A percentile compares a stretch with the other conserved stretches of the same genome.
phyloP scores from a whole-genome alignment of 2,329 filamentous ascomycete species.

The Zalaria sp. region DNA sequence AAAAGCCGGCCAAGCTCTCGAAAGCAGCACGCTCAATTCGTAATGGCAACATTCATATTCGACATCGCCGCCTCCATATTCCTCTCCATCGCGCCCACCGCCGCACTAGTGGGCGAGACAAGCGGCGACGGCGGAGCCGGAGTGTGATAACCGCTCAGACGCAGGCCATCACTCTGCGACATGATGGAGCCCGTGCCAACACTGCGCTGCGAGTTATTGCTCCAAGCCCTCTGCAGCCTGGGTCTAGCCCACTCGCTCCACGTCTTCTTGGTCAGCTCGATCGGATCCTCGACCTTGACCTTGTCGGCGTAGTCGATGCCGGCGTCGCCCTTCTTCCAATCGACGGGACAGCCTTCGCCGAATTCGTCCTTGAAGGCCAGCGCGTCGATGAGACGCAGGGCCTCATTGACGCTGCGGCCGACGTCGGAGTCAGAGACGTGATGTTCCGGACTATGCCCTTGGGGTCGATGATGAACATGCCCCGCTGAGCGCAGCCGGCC shows the following conservation, averaged over 20 bases:
- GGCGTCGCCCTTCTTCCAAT: conserved; percentile 19
- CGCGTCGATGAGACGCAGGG: conserved; percentile 41
- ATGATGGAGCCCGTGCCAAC: conserved; percentile 3
- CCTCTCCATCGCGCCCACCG: conserved; percentile 9
- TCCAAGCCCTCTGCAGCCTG: conserved; percentile 17
- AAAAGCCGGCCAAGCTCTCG: no score
- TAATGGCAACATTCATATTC: conserved; percentile 4
- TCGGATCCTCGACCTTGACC: conserved; percentile 11
- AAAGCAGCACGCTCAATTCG: no score
- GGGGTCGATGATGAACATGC: conserved; percentile 53
- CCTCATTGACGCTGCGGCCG: conserved; percentile 50
- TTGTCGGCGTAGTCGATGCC: conserved; percentile 13
- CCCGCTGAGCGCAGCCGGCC: conserved; percentile 47
- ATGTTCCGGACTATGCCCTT: conserved; percentile 46
- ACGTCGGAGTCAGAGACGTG: conserved; percentile 52
- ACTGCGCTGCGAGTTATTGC: conserved; percentile 10
- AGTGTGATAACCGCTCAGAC: conserved; percentile 5
- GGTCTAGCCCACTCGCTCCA: conserved; percentile 19
- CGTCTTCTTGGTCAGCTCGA: conserved; percentile 15
- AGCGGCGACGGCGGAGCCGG: conserved; percentile 6
- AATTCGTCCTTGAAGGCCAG: conserved; percentile 31
- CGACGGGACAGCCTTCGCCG: conserved; percentile 22
- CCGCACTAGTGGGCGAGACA: conserved; percentile 11
- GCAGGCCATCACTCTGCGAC: conserved; percentile 2
- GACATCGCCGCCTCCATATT: conserved; percentile 15